Percentiles rank a stretch among this genome's conserved stretches.
phyloP scores from a whole-genome alignment of 169 alveolate genomes.

The Plasmodium berghei region DNA sequence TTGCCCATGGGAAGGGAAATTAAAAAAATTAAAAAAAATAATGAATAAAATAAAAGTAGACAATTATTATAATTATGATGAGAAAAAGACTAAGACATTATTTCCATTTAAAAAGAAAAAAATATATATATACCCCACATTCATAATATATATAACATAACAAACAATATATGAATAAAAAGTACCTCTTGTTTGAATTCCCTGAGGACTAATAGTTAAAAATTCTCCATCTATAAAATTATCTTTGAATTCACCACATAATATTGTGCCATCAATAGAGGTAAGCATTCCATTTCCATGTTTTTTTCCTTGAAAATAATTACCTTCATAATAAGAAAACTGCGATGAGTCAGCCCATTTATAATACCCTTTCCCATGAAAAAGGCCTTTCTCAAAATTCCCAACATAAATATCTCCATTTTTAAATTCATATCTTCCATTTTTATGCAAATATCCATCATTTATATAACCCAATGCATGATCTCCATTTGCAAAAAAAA shows the following conservation, averaged over 20 bases:
- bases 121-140: neutral
- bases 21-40: neutral
- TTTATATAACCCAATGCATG: constrained; percentile 68
- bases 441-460: constrained; percentile 62
- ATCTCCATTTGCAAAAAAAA: constrained; percentile 68
- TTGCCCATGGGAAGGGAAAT: neutral
- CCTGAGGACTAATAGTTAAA: constrained; percentile 65
- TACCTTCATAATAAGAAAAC: constrained; percentile 61
- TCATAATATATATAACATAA: neutral
- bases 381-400: constrained; percentile 72
- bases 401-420: constrained; percentile 83
- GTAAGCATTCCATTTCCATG: constrained; percentile 84
- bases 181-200: constrained; percentile 59
- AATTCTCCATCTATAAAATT: constrained; percentile 65
- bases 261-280: constrained; percentile 79
- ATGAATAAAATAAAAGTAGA: neutral
- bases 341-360: constrained; percentile 40
- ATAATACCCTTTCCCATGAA: constrained; percentile 79
- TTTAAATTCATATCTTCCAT: constrained; percentile 79
- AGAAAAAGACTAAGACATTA: too few species aligned
- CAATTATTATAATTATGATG: too few species aligned
- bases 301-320: constrained; percentile 80
- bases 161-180: too few species aligned
- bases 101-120: neutral
- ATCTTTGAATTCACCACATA: constrained; percentile 82